These are phyloP conservation scores for Mariannaea sp. DNA, from an alignment of 2,329 filamentous ascomycete species.

Conservation along the genomic window DNA sequence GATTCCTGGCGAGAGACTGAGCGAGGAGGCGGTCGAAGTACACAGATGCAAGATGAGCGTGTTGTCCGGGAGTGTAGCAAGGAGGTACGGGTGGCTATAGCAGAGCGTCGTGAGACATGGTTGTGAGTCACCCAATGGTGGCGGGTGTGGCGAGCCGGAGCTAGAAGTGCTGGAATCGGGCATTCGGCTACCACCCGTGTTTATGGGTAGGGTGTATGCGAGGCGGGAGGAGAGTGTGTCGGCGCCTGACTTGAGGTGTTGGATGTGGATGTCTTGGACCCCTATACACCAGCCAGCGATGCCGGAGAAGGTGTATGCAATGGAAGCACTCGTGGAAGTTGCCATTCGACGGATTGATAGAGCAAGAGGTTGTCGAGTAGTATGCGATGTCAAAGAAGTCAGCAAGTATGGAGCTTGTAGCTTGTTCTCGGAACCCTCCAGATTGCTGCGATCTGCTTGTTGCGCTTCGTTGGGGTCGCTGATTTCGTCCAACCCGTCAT, in stretches of 20 bases:
- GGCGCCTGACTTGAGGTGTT: constrained; percentile 35
- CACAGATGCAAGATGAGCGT: constrained; percentile 83
- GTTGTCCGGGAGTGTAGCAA: constrained; percentile 85
- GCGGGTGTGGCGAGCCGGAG: constrained; percentile 12
- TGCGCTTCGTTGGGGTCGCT: not conserved
- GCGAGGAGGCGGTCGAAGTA: constrained; percentile 67
- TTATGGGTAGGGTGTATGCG: constrained; percentile 44
- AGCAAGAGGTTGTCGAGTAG: constrained; percentile 76
- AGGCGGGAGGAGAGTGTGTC: constrained; percentile 45
- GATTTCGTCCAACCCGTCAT: constrained; percentile 7
- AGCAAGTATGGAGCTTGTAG: constrained; percentile 56
- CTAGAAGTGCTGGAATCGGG: constrained; percentile 21
- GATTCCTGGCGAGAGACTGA: constrained; percentile 74
- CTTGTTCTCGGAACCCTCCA: not conserved
- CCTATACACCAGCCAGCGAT: constrained; percentile 85
- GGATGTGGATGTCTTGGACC: constrained; percentile 83
- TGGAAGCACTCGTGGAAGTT: constrained; percentile 72
- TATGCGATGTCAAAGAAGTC: constrained; percentile 80
- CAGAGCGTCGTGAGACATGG: constrained; percentile 66
- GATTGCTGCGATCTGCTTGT: not conserved
- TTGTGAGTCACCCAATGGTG: constrained; percentile 18
- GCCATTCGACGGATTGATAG: constrained; percentile 76
- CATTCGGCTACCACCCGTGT: constrained; percentile 27
- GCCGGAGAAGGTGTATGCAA: constrained; percentile 83
- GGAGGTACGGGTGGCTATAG: constrained; percentile 81